phyloP scores from a whole-genome alignment of 2,329 filamentous ascomycete species.

The Onygenales sp. region DNA sequence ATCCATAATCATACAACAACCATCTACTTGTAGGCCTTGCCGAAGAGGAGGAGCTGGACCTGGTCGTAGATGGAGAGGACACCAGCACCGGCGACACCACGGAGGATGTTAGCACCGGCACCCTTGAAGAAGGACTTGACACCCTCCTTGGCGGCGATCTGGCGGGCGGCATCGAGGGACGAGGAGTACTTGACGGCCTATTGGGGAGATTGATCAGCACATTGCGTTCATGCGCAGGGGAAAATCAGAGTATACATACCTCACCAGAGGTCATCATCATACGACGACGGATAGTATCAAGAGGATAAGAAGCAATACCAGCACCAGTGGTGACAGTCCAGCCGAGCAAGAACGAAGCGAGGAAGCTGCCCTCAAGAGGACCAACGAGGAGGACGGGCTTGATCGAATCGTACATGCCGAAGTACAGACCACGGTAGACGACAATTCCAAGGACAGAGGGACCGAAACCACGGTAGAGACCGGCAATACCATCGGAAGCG shows the following conservation, averaged over 20 bases:
- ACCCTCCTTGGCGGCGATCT: constrained; percentile 97
- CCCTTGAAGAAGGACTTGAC: constrained; percentile 99
- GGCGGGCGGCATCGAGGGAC: constrained; percentile 86
- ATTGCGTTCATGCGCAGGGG: background rate
- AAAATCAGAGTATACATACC: constrained; percentile 34
- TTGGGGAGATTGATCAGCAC: constrained; percentile 6
- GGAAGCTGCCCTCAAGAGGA: constrained; percentile 92
- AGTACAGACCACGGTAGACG: constrained; percentile 99
- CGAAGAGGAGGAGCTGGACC: constrained; percentile 98
- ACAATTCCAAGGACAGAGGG: constrained; percentile 98
- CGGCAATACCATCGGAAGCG: constrained; percentile 93
- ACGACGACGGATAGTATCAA: constrained; percentile 99
- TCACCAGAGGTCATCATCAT: constrained; percentile 99
- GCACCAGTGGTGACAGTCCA: constrained; percentile 99
- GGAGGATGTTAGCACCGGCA: constrained; percentile 99
- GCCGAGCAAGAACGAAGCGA: constrained; percentile 96
- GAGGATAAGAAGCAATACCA: constrained; percentile 99
- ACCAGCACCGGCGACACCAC: constrained; percentile 99
- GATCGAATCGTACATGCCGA: constrained; percentile 99
- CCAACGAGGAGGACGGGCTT: constrained; percentile 96
- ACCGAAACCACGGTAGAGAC: constrained; percentile 99
- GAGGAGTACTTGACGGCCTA: constrained; percentile 99
- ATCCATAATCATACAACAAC: constrained; percentile 2
- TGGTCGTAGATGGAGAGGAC: constrained; percentile 99
- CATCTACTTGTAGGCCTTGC: constrained; percentile 86